Evolutionary conservation across 1,284 basidiomycete genomes (phyloP).

Genomic region (Exobasidium cylindrosporum): DNA sequence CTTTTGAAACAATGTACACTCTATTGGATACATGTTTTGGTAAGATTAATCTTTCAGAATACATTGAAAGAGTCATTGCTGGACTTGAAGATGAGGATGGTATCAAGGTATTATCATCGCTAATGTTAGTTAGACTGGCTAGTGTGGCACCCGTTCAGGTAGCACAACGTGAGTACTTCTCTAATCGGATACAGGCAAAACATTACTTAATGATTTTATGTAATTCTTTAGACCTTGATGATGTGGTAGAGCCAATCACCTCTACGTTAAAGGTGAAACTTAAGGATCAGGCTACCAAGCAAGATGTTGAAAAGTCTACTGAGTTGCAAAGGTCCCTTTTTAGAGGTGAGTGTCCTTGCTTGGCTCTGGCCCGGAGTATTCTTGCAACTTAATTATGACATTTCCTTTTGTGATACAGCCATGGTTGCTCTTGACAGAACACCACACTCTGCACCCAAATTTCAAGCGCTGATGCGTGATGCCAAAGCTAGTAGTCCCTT

Average conservation of each 20-base stretch:
- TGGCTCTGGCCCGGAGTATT: neutral
- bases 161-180: slow-evolving; percentile 39
- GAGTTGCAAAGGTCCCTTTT: slow-evolving; percentile 85
- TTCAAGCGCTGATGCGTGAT: slow-evolving; percentile 18
- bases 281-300: slow-evolving; percentile 90
- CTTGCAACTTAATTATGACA: neutral
- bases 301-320: slow-evolving; percentile 88
- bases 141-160: slow-evolving; percentile 78
- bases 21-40: slow-evolving; percentile 84
- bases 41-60: slow-evolving; percentile 79
- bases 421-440: slow-evolving; percentile 7
- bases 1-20: slow-evolving; percentile 96
- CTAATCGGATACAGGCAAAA: slow-evolving; percentile 23
- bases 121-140: slow-evolving; percentile 87
- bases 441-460: slow-evolving; percentile 13
- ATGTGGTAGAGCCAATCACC: slow-evolving; percentile 75
- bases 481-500: slow-evolving; percentile 14
- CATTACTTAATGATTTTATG: slow-evolving; percentile 35
- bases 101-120: slow-evolving; percentile 92
- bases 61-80: slow-evolving; percentile 74
- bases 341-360: slow-evolving; percentile 61
- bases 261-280: slow-evolving; percentile 66
- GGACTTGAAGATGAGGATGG: slow-evolving; percentile 90
- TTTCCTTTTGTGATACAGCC: neutral
- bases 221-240: slow-evolving; percentile 66